Evolutionary conservation across 1,284 basidiomycete species (phyloP), one percentile per base, ranked within the genome.

Genomic region (Irpex rosettiformis): DNA sequence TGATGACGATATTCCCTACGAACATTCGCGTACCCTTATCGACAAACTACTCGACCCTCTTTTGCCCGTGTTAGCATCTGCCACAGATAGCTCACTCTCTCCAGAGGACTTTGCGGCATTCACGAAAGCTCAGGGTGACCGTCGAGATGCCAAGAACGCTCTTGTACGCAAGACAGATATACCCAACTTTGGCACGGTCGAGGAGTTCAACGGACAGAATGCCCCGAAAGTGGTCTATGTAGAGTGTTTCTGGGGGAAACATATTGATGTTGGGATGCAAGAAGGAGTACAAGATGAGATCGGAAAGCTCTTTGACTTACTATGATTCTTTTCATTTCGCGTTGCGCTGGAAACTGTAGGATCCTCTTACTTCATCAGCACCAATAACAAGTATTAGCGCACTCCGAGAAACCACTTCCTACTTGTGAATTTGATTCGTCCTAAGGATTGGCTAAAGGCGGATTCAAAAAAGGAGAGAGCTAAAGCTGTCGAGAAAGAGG

Each of bases 1-100:
- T 67, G 95, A 98, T 73, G 80, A 77, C 67, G 88, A 93, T 42
- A 95, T 97, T 55, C 91, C 91, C 0, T 73, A 82, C 66, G 75
- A 80, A 0, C 95, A 98, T 70, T 91, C 91, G 0, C 77, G 80
- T n/a, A 75, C 76, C 0, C 79, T 96, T 16, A 93, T 93, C 70
- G 76, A 88, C 42, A 75, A 81, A 0, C 82, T 94, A 60, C 70
- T 93, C 25, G 82, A 85, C 11, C 81, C 84, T 0, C 74, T 81
- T 55, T 76, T 92, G 11, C 88, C 90, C 18, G 65, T 73, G 1
- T 69, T 80, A 3, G 78, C 83, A 0, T 28, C 58, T 1, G 60
- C 63, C 16, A 68, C 68, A 1, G 66, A 65, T 27, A 56, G 54
- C 18, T 54, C 61, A 5, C 48, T 66, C 13, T 58, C 55, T 3